phyloP scores from a whole-genome alignment of 805 yeast genomes.

The Torulaspora gathmanii region DNA sequence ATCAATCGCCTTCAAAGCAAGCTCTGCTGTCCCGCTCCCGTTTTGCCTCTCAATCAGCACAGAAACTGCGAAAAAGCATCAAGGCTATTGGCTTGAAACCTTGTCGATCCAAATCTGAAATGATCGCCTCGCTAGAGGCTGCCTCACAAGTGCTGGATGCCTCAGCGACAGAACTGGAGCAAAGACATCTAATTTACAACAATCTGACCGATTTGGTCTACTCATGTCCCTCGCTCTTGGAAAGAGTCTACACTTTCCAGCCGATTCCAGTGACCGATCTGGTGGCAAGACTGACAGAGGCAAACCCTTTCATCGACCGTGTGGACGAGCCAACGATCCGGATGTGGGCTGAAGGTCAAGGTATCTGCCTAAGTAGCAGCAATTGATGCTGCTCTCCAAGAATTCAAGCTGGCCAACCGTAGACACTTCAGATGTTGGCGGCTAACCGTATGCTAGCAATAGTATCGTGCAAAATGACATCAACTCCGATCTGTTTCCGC shows the following conservation, averaged over 20 bases:
- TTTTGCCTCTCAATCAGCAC: slow-evolving; percentile 24
- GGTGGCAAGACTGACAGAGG: slow-evolving; percentile 15
- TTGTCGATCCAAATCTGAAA: slow-evolving; percentile 24
- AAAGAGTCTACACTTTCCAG: slow-evolving; percentile 30
- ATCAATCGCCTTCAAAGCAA: neutral
- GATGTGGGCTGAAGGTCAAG: slow-evolving; percentile 34
- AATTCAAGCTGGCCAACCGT: no score
- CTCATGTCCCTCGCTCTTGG: slow-evolving; percentile 22
- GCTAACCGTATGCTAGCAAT: neutral
- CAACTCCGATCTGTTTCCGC: neutral
- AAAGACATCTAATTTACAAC: slow-evolving; percentile 18
- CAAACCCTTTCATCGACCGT: slow-evolving; percentile 28
- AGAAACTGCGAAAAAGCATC: slow-evolving; percentile 24
- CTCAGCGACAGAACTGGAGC: slow-evolving; percentile 11
- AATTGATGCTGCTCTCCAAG: slow-evolving; percentile 1
- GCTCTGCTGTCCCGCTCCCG: neutral
- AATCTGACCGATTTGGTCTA: slow-evolving; percentile 23
- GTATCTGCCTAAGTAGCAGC: slow-evolving; percentile 26
- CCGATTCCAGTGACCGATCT: slow-evolving; percentile 25
- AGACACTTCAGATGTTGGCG: neutral
- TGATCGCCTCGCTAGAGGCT: slow-evolving; percentile 27
- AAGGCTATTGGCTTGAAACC: slow-evolving; percentile 32
- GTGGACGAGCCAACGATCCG: slow-evolving; percentile 30
- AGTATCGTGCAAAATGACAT: neutral
- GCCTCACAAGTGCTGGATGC: slow-evolving; percentile 28